Percentiles rank a stretch among this genome's conserved stretches.
phyloP scores from a whole-genome alignment of 805 yeast species.

The Schwanniomyces occidentalis region DNA sequence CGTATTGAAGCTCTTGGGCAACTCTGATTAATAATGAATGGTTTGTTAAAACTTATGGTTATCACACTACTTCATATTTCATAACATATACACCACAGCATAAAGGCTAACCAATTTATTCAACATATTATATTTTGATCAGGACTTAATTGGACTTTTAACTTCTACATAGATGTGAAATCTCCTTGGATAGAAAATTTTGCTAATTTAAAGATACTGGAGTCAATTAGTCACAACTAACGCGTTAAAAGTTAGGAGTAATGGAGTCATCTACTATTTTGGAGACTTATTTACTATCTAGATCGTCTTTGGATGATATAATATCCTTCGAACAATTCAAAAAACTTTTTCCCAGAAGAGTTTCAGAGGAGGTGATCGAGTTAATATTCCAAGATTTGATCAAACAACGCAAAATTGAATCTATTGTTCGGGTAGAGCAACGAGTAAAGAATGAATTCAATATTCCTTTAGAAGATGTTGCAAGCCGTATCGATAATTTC shows the following conservation, averaged over 20 bases:
- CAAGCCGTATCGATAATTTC: background rate
- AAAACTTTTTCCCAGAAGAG: conserved; percentile 14
- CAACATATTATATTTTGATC: background rate
- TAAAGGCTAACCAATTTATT: background rate
- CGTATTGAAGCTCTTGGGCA: too few relatives aligned
- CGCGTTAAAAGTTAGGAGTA: background rate
- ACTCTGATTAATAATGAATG: too few relatives aligned
- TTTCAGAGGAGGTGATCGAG: conserved; percentile 5
- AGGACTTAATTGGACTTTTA: background rate
- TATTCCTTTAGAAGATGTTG: conserved; percentile 20
- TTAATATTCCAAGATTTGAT: conserved; percentile 14
- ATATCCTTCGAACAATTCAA: conserved; percentile 20
- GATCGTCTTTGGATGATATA: conserved; percentile 16
- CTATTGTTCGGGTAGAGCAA: conserved; percentile 1
- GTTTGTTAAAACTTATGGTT: too few relatives aligned
- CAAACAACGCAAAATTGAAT: conserved; percentile 9
- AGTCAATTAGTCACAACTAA: too few relatives aligned
- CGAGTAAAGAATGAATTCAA: conserved; percentile 20
- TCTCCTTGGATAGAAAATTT: too few relatives aligned
- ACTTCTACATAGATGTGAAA: too few relatives aligned
- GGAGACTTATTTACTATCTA: conserved; percentile 16
- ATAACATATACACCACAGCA: too few relatives aligned
- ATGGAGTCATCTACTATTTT: conserved; percentile 26
- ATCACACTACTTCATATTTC: too few relatives aligned
- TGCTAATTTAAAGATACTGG: too few relatives aligned